Base-by-base conservation (phyloP, 2,329 filamentous ascomycete species). In the Magnaporthiopsis poae region DNA sequence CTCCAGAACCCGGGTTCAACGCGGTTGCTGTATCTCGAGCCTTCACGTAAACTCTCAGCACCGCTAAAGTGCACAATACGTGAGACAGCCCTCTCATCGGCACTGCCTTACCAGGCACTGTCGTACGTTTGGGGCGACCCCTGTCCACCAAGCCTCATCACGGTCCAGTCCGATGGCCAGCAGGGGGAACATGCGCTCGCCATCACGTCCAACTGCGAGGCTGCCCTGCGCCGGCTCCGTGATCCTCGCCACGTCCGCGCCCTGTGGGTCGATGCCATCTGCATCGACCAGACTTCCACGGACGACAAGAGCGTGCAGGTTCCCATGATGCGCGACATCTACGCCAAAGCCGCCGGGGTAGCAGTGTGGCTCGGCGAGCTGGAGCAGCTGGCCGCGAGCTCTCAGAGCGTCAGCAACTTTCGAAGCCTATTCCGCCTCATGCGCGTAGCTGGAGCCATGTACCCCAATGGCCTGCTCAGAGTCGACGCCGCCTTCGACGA, bases 211-310 rank as follows among this genome's bases (percentile, higher is more conserved):
- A 60, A 64, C 46, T 56, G 39, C 27, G 39, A 29, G n/a, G 60
- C 60, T 12, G 60, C 60, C 2, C 60, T 61, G 60, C n/a, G 60
- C 11, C 60, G 31, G 18, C 60, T 61, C 25, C 60, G 60, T 31
- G 31, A 31, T 7, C 31, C 31, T 31, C 31, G 31, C 31, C 31
- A 31, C 2, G 31, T 31, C 7, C 8, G 33, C 15, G 46, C 1
- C 12, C 61, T 77, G 65, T 67, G 74, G 74, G 64, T 76, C n/a
- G 79, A 81, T 69, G 77, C 71, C 21, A 46, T 73, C 4, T 71
- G 70, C 67, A 70, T 71, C 65, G 62, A 71, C 65, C 70, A 71
- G 60, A 36, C 52, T 15, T 61, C 66, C 25, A 61, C 33, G 5
- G 64, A 61, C 15, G 69, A 71, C 64, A 68, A 66, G 64, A 63